Evolutionary conservation across 129 eudicot species (phyloP).

Genomic region (Flaveria brownii): DNA sequence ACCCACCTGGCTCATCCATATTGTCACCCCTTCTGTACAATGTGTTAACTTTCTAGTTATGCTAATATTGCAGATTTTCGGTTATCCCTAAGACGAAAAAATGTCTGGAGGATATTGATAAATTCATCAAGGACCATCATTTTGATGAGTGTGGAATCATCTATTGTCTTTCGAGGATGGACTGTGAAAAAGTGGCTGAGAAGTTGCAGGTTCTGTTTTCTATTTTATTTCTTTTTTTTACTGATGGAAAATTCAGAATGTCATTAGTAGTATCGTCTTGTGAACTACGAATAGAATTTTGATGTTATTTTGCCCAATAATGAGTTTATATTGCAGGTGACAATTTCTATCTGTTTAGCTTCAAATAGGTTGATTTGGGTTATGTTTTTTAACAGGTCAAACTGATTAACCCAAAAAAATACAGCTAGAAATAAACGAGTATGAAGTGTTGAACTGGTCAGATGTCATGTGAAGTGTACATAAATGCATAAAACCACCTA

Average conservation of each 20-base stretch:
- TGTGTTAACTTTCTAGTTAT: slow-evolving; percentile 21
- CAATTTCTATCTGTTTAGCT: not conserved
- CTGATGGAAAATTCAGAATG: not conserved
- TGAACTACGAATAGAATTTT: not conserved
- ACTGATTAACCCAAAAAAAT: not conserved
- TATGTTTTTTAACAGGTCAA: not conserved
- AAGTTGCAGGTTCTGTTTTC: slow-evolving; percentile 60
- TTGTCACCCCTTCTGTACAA: not conserved
- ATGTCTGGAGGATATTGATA: slow-evolving; percentile 90
- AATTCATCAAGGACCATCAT: slow-evolving; percentile 68
- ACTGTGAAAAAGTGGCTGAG: slow-evolving; percentile 99
- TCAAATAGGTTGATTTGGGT: not conserved
- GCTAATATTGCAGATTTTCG: slow-evolving; percentile 60
- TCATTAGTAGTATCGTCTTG: slow-evolving; percentile 4
- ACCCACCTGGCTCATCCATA: not conserved
- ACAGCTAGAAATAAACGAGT: not conserved
- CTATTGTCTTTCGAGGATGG: slow-evolving; percentile 97
- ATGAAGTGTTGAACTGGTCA: not conserved
- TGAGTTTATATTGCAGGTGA: not conserved
- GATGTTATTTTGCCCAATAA: not conserved
- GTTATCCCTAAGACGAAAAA: slow-evolving; percentile 89
- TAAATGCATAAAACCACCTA: not conserved
- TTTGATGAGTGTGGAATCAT: slow-evolving; percentile 84
- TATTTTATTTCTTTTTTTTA: not conserved
- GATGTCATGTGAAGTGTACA: not conserved